A percentile compares a stretch with the other conserved stretches of the same genome.
Conservation (phyloP, 371 early-diverging fungal species). For the Mucor sp. region DNA sequence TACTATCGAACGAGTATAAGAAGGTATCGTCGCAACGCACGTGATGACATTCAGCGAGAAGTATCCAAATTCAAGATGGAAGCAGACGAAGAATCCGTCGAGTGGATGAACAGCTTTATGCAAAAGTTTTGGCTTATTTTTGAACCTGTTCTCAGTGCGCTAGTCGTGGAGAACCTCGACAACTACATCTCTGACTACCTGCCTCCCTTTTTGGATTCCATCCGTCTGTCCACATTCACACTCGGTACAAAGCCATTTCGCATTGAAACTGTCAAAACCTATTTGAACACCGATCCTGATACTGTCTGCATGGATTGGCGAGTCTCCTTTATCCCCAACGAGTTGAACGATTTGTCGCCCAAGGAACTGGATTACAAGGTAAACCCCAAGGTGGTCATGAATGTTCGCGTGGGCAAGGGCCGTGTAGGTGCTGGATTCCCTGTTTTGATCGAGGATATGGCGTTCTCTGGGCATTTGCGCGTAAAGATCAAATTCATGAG, state of each 20-base stretch:
- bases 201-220: slow-evolving; percentile 90
- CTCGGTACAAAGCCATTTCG: slow-evolving; percentile 96
- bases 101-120: slow-evolving; percentile 98
- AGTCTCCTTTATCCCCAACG: slow-evolving; percentile 84
- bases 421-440: slow-evolving; percentile 92
- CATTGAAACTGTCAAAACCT: slow-evolving; percentile 84
- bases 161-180: slow-evolving; percentile 77
- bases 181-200: slow-evolving; percentile 76
- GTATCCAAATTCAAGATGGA: slow-evolving; percentile 55
- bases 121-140: slow-evolving; percentile 92
- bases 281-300: slow-evolving; percentile 77
- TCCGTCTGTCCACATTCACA: slow-evolving; percentile 94
- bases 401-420: slow-evolving; percentile 88
- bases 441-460: slow-evolving; percentile 91
- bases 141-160: slow-evolving; percentile 89
- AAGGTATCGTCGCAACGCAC: slow-evolving; percentile 66
- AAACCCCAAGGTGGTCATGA: slow-evolving; percentile 92
- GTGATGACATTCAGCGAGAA: slow-evolving; percentile 76
- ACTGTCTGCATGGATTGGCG: slow-evolving; percentile 93
- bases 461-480: slow-evolving; percentile 84
- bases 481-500: slow-evolving; percentile 84
- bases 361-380: slow-evolving; percentile 67
- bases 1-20: slow-evolving; percentile 70
- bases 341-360: slow-evolving; percentile 68
- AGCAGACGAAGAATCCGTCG: slow-evolving; percentile 80